A percentile compares a stretch with the other conserved stretches of the same genome.
Evolutionary conservation across 768 basidiomycete species (phyloP).

Genomic region (Psilocybe tampanensis): DNA sequence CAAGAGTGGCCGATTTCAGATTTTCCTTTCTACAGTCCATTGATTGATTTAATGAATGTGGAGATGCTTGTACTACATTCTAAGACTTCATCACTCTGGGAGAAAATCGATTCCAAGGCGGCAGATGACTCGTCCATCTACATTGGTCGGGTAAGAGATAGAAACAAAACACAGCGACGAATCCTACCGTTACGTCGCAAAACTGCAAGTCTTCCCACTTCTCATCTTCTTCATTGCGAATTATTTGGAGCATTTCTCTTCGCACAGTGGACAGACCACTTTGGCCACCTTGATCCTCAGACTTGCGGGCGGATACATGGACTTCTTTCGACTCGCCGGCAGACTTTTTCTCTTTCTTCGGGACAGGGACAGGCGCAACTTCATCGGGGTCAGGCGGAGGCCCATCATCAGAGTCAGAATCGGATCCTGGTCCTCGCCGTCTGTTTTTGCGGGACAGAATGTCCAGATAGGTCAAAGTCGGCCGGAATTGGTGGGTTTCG

Average conservation of each 20-base stretch:
- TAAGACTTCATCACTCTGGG: slow-evolving; percentile 50
- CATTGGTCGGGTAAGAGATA: slow-evolving; percentile 10
- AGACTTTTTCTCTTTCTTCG: slow-evolving; percentile 64
- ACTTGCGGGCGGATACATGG: slow-evolving; percentile 73
- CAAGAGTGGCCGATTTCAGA: neutral
- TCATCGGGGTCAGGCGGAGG: slow-evolving; percentile 84
- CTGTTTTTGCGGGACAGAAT: slow-evolving; percentile 64
- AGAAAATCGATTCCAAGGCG: slow-evolving; percentile 66
- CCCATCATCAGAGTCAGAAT: slow-evolving; percentile 77
- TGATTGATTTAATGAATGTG: slow-evolving; percentile 58
- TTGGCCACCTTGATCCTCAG: slow-evolving; percentile 64
- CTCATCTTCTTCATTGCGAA: slow-evolving; percentile 79
- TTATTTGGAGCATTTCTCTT: slow-evolving; percentile 75
- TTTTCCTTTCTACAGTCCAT: slow-evolving; percentile 41
- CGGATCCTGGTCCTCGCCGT: slow-evolving; percentile 54
- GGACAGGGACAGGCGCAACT: slow-evolving; percentile 42
- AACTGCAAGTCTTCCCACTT: slow-evolving; percentile 72
- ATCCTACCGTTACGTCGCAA: slow-evolving; percentile 62
- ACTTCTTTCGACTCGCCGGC: slow-evolving; percentile 70
- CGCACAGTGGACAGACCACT: slow-evolving; percentile 72
- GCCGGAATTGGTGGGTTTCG: slow-evolving; percentile 82
- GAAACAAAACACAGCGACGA: neutral
- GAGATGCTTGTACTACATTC: slow-evolving; percentile 58
- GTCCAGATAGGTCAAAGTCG: slow-evolving; percentile 82
- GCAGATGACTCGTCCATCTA: slow-evolving; percentile 62